These are phyloP conservation scores for Neurospora sp. DNA, from an alignment of 2,329 filamentous ascomycete species.

Conservation along the genomic window DNA sequence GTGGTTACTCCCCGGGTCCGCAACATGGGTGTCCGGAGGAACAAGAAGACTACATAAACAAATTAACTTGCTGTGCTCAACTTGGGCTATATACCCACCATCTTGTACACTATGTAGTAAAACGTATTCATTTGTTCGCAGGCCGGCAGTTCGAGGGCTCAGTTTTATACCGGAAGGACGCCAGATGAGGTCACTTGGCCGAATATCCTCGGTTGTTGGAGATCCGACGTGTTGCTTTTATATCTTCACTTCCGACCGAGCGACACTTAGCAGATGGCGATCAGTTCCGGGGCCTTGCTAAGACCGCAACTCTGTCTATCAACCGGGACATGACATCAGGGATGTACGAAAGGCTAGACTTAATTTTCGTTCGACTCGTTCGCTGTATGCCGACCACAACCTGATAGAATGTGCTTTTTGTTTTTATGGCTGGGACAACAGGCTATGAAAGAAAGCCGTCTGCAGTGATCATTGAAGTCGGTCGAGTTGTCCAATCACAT, in stretches of 20 bases:
- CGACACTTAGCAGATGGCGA: neutral
- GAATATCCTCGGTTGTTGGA: neutral
- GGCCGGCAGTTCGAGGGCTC: neutral
- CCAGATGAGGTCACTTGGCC: neutral
- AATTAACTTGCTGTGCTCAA: constrained; percentile 8
- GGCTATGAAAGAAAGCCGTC: neutral
- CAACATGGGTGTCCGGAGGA: constrained; percentile 83
- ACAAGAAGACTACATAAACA: constrained; percentile 39
- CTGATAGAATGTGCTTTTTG: neutral
- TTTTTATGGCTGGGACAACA: neutral
- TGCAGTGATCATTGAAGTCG: neutral
- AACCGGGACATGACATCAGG: neutral
- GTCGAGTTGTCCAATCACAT: neutral
- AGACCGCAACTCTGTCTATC: neutral
- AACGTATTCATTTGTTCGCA: constrained; percentile 3
- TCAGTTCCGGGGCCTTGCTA: neutral
- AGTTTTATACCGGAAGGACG: neutral
- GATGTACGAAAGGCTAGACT: neutral
- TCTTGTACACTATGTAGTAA: constrained; percentile 23
- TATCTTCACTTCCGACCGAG: neutral
- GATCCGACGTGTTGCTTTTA: neutral
- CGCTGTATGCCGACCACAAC: neutral
- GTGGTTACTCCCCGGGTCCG: constrained; percentile 75
- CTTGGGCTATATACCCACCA: constrained; percentile 4
- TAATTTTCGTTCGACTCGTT: neutral